These are phyloP conservation scores for Cicer pinnatifidum DNA, from an alignment of 306 rosid species.

Conservation along the genomic window DNA sequence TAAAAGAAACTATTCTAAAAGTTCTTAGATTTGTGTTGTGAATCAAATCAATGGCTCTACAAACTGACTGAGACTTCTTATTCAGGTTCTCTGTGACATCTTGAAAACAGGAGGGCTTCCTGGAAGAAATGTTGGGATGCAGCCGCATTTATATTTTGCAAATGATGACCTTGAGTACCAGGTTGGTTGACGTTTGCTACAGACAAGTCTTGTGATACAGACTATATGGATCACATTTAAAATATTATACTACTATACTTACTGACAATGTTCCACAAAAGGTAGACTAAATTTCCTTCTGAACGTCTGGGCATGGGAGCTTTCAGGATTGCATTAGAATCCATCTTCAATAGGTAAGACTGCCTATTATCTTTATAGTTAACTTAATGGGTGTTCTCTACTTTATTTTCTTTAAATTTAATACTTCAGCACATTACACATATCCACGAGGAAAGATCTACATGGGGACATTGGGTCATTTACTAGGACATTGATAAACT, in stretches of 20 bases:
- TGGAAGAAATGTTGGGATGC: slow-evolving; percentile 68
- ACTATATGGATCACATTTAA: slow-evolving; percentile 36
- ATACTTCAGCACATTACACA: neutral
- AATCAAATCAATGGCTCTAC: slow-evolving; percentile 22
- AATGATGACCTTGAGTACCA: slow-evolving; percentile 90
- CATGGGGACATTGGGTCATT: neutral
- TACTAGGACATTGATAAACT: neutral
- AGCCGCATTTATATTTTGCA: slow-evolving; percentile 78
- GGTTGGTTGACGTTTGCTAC: slow-evolving; percentile 58
- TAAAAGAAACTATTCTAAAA: neutral
- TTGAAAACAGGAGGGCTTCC: slow-evolving; percentile 93
- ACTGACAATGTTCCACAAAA: slow-evolving; percentile 61
- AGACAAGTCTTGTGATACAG: slow-evolving; percentile 35
- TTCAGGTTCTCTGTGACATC: slow-evolving; percentile 89
- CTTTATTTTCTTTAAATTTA: slow-evolving; percentile 26
- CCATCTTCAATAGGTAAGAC: slow-evolving; percentile 78
- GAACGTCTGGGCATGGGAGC: slow-evolving; percentile 98
- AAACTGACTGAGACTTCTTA: slow-evolving; percentile 37
- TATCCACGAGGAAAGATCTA: neutral
- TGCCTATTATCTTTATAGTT: slow-evolving; percentile 32
- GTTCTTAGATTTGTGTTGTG: slow-evolving; percentile 26
- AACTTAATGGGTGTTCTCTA: neutral
- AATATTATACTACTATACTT: slow-evolving; percentile 37
- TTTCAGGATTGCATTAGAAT: slow-evolving; percentile 89
- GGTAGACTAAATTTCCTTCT: slow-evolving; percentile 90